These are phyloP conservation scores for Typha latifolia DNA, from an alignment of 176 grass and related monocot genomes.

Conservation along the genomic window DNA sequence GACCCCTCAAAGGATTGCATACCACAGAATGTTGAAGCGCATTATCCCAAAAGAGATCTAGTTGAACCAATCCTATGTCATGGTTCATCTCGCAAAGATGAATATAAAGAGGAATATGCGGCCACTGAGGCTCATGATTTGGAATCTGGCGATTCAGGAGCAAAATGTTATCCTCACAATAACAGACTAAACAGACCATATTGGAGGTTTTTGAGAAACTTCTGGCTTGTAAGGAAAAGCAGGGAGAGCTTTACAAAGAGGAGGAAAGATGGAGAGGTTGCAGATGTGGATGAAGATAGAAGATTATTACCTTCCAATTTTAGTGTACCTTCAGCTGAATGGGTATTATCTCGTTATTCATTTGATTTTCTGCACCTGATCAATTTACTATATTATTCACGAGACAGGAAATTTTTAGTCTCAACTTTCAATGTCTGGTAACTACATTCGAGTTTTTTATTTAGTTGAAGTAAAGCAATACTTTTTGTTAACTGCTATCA, in stretches of 20 bases:
- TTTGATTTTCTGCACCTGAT: neutral
- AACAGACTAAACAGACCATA: conserved; percentile 36
- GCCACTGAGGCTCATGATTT: conserved; percentile 21
- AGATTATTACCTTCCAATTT: conserved; percentile 22
- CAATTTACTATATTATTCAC: no score
- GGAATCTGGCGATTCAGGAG: conserved; percentile 31
- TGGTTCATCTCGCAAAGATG: conserved; percentile 16
- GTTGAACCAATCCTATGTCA: conserved; percentile 22
- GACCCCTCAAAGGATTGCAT: conserved; percentile 20
- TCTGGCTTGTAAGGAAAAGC: conserved; percentile 48
- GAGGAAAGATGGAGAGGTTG: conserved; percentile 71
- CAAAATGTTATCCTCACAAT: conserved; percentile 24
- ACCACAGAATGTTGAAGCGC: conserved; percentile 13
- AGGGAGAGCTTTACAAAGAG: conserved; percentile 66
- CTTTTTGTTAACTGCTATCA: no score
- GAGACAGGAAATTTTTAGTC: no score
- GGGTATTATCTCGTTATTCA: conserved; percentile 26
- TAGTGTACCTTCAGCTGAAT: conserved; percentile 26
- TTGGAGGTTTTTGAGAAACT: conserved; percentile 44
- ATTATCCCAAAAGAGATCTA: conserved; percentile 28
- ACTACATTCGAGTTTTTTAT: no score
- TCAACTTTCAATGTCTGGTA: no score
- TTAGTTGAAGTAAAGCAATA: no score
- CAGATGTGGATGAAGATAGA: conserved; percentile 11
- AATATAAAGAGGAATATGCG: conserved; percentile 5